A percentile compares a stretch with the other conserved stretches of the same genome.
Conservation (phyloP, 2,329 filamentous ascomycete species). For the Phialophora verrucosa region DNA sequence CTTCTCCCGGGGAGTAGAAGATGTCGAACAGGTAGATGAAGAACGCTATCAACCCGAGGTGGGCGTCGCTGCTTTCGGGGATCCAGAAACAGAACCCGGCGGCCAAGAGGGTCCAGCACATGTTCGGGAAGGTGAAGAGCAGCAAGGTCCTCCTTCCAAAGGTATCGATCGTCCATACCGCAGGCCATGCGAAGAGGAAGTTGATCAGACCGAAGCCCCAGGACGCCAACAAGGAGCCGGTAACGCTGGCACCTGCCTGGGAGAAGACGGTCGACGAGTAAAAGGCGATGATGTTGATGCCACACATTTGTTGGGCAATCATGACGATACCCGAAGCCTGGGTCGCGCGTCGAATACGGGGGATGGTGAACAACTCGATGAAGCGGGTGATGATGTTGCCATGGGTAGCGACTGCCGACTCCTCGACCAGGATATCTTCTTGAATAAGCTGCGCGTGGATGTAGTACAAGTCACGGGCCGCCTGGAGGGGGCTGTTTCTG, state of each 20-base stretch:
- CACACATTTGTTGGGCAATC: constrained; percentile 76
- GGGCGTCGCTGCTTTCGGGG: constrained; percentile 47
- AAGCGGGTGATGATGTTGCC: constrained; percentile 68
- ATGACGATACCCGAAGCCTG: constrained; percentile 79
- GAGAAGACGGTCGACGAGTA: constrained; percentile 67
- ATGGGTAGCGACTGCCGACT: constrained; percentile 45
- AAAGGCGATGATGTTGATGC: constrained; percentile 76
- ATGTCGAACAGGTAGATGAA: constrained; percentile 54
- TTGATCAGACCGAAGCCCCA: constrained; percentile 70
- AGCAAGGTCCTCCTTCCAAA: constrained; percentile 70
- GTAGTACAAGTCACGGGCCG: constrained; percentile 54
- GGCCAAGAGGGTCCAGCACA: constrained; percentile 60
- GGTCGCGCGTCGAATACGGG: constrained; percentile 64
- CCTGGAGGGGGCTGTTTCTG: constrained; percentile 51
- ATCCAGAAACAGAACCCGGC: constrained; percentile 62
- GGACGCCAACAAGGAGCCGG: constrained; percentile 65
- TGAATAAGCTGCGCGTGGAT: constrained; percentile 50
- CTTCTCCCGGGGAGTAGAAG: constrained; percentile 63
- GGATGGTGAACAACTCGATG: constrained; percentile 56
- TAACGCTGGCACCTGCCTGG: constrained; percentile 62
- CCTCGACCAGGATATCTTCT: constrained; percentile 41
- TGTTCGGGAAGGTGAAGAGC: constrained; percentile 68
- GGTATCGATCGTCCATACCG: constrained; percentile 66
- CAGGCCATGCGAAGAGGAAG: constrained; percentile 69
- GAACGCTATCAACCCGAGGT: constrained; percentile 50